Percentiles rank a stretch among this genome's conserved stretches.
phyloP scores from a whole-genome alignment of 163 green algal genomes.

The Scenedesmus sp. region DNA sequence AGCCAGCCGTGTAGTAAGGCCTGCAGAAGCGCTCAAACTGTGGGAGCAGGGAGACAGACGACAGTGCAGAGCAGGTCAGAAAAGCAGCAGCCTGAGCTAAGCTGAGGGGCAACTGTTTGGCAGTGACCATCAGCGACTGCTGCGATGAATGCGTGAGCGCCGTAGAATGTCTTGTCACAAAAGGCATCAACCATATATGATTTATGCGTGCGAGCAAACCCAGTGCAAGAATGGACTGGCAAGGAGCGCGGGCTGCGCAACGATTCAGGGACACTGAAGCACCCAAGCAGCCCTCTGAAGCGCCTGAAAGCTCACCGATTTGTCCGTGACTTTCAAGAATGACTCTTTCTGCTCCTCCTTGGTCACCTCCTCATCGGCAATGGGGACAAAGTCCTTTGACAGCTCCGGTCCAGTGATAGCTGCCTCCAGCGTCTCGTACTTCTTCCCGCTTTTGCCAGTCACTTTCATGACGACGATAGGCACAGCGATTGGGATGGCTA shows the following conservation, averaged over 20 bases:
- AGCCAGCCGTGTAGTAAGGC: conserved; percentile 54
- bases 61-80: not conserved
- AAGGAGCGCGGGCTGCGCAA: not conserved
- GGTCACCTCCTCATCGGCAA: conserved; percentile 43
- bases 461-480: conserved; percentile 54
- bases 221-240: not conserved
- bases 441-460: conserved; percentile 44
- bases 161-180: not conserved
- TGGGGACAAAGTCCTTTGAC: not conserved
- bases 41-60: not conserved
- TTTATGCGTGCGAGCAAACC: not conserved
- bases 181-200: not conserved
- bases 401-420: conserved; percentile 41
- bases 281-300: not conserved
- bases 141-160: not conserved
- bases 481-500: conserved; percentile 49
- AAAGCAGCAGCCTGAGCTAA: not conserved
- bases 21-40: conserved; percentile 59
- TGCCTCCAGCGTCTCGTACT: conserved; percentile 21
- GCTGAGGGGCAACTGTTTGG: not conserved
- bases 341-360: conserved; percentile 38
- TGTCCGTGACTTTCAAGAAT: conserved; percentile 48
- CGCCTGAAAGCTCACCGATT: conserved; percentile 14
- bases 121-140: conserved; percentile 2
- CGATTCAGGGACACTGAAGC: not conserved